Conservation (phyloP, 306 rosid species). For the Acmispon strigosus region DNA sequence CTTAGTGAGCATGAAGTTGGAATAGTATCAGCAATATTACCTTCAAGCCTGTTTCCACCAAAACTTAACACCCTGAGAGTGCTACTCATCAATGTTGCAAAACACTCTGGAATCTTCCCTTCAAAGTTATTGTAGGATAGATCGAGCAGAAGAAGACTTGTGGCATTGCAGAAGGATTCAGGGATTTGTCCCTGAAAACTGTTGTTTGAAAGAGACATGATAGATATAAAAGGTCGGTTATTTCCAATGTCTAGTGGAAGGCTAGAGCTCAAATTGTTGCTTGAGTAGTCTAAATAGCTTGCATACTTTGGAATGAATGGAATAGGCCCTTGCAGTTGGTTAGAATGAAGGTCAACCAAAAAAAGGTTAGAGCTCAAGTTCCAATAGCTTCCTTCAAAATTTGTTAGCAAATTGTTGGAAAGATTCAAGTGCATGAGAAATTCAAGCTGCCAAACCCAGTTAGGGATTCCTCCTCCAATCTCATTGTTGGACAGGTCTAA, state of each 20-base stretch:
- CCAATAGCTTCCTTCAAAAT: not conserved
- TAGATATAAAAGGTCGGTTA: not conserved
- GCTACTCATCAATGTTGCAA: not conserved
- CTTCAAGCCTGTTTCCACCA: slow-evolving; percentile 11
- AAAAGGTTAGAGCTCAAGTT: not conserved
- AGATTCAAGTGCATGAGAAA: no score
- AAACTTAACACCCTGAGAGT: slow-evolving; percentile 12
- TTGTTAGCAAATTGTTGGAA: not conserved
- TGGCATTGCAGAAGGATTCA: slow-evolving; percentile 23
- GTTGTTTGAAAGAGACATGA: slow-evolving; percentile 19
- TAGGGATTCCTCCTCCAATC: slow-evolving; percentile 14
- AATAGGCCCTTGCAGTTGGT: not conserved
- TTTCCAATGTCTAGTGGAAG: slow-evolving; percentile 19
- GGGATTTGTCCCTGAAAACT: slow-evolving; percentile 11
- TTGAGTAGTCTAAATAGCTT: slow-evolving; percentile 17
- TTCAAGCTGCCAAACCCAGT: not conserved
- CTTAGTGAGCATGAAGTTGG: slow-evolving; percentile 4
- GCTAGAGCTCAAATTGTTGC: not conserved
- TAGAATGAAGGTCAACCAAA: not conserved
- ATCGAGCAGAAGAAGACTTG: slow-evolving; percentile 23
- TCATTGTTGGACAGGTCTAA: slow-evolving; percentile 38
- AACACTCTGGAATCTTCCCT: slow-evolving; percentile 29
- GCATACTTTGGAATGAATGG: not conserved
- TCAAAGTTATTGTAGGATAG: slow-evolving; percentile 21
- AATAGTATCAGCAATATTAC: not conserved